A percentile compares a stretch with the other conserved stretches of the same genome.
Conservation (phyloP, 75 land plant species). For the Selaginella tamariscina region DNA sequence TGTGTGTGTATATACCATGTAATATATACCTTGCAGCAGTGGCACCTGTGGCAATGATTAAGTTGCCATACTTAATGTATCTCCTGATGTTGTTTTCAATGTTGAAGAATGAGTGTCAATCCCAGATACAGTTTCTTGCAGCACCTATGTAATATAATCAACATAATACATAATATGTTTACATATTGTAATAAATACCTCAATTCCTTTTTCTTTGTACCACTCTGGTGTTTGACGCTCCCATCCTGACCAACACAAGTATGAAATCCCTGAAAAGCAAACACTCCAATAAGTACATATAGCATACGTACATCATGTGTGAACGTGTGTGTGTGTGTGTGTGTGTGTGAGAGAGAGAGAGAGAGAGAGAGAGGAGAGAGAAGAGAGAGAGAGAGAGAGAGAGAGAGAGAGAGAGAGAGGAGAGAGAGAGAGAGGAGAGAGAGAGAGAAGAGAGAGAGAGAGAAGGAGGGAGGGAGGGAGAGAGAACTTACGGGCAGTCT, state of each 20-base stretch:
- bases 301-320: too few species aligned
- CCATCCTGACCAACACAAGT: slow-evolving; percentile 94
- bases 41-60: slow-evolving; percentile 79
- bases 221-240: slow-evolving; percentile 75
- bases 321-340: too few species aligned
- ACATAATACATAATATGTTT: slow-evolving; percentile 8
- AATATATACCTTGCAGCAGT: slow-evolving; percentile 39
- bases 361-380: too few species aligned
- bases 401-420: too few species aligned
- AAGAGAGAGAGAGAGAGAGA: too few species aligned
- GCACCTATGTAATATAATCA: slow-evolving; percentile 26
- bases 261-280: slow-evolving; percentile 53
- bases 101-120: slow-evolving; percentile 42
- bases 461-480: not conserved
- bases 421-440: too few species aligned
- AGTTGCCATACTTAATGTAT: slow-evolving; percentile 51
- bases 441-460: too few species aligned
- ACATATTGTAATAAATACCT: slow-evolving; percentile 30
- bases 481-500: slow-evolving; percentile 56
- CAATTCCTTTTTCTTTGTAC: slow-evolving; percentile 93
- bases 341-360: too few species aligned
- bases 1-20: not conserved
- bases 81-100: slow-evolving; percentile 58
- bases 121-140: slow-evolving; percentile 57
- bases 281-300: not conserved